These are phyloP conservation scores for Fusarium pseudonygamai DNA, from an alignment of 2,329 filamentous ascomycete genomes.

Conservation along the genomic window DNA sequence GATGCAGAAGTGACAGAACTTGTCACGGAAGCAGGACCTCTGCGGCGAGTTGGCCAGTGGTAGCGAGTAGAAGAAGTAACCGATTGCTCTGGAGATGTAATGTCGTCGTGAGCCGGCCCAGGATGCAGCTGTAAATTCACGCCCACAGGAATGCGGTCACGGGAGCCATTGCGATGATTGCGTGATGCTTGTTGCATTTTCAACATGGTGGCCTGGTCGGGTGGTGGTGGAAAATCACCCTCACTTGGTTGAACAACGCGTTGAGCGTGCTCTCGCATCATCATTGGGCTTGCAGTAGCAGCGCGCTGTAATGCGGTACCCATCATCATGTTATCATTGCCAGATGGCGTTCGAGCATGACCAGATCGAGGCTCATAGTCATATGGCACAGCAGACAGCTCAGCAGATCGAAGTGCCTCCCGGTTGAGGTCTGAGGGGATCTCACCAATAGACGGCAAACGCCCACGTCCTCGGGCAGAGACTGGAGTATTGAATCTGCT, in stretches of 20 bases:
- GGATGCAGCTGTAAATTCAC: conserved; percentile 71
- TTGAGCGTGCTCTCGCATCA: conserved; percentile 61
- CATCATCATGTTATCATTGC: conserved; percentile 53
- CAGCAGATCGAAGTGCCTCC: conserved; percentile 41
- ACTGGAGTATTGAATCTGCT: conserved; percentile 76
- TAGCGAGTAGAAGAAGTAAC: conserved; percentile 62
- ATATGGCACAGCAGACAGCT: conserved; percentile 31
- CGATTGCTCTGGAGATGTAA: conserved; percentile 66
- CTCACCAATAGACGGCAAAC: conserved; percentile 83
- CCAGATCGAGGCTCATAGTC: conserved; percentile 42
- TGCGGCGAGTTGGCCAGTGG: conserved; percentile 64
- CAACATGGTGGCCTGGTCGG: conserved; percentile 67
- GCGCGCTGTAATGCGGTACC: conserved; percentile 68
- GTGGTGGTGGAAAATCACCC: conserved; percentile 68
- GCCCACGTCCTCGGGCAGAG: conserved; percentile 67
- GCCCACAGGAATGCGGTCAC: conserved; percentile 80
- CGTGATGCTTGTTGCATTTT: conserved; percentile 67
- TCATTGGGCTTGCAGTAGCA: conserved; percentile 73
- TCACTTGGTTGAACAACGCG: conserved; percentile 45
- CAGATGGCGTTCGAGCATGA: conserved; percentile 52
- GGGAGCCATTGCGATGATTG: conserved; percentile 73
- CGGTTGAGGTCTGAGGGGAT: conserved; percentile 48
- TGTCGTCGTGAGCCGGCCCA: conserved; percentile 62
- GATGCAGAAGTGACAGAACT: conserved; percentile 67
- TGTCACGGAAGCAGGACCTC: conserved; percentile 64